Conservation (phyloP, 495 filamentous ascomycete species). For the Paragyromitra xinjiangensis region DNA sequence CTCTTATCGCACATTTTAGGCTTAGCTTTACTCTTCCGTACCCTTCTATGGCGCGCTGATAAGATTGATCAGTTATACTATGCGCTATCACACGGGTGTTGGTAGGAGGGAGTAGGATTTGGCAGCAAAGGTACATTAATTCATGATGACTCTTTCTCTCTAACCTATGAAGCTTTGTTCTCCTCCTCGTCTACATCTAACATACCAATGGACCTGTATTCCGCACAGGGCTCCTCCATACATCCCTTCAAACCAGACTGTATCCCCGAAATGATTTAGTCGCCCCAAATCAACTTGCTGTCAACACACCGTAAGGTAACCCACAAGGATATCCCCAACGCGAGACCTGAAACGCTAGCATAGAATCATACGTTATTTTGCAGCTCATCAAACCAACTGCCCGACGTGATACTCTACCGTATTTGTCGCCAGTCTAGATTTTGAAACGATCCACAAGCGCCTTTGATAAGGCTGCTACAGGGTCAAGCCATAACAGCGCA, state of each 20-base stretch:
- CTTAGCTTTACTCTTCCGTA: too few species aligned
- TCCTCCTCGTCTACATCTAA: neutral
- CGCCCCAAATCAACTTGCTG: neutral
- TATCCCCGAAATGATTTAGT: neutral
- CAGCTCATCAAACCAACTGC: neutral
- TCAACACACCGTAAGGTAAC: neutral
- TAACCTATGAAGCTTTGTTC: neutral
- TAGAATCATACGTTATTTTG: neutral
- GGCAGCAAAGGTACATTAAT: too few species aligned
- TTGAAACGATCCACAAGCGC: neutral
- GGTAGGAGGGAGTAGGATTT: too few species aligned
- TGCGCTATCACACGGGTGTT: too few species aligned
- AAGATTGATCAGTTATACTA: too few species aligned
- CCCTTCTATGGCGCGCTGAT: too few species aligned
- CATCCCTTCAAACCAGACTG: neutral
- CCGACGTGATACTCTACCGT: neutral
- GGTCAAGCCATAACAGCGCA: neutral
- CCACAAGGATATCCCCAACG: neutral
- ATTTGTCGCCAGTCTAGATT: neutral
- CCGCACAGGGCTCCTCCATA: neutral
- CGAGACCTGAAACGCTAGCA: neutral
- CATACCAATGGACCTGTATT: neutral
- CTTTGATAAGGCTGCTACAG: neutral
- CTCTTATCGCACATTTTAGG: too few species aligned
- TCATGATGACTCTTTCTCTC: too few species aligned